Evolutionary conservation across 225 moss, liverwort and hornwort genomes (phyloP), one percentile per base, ranked within the genome.

Genomic region (Polytrichum commune): DNA sequence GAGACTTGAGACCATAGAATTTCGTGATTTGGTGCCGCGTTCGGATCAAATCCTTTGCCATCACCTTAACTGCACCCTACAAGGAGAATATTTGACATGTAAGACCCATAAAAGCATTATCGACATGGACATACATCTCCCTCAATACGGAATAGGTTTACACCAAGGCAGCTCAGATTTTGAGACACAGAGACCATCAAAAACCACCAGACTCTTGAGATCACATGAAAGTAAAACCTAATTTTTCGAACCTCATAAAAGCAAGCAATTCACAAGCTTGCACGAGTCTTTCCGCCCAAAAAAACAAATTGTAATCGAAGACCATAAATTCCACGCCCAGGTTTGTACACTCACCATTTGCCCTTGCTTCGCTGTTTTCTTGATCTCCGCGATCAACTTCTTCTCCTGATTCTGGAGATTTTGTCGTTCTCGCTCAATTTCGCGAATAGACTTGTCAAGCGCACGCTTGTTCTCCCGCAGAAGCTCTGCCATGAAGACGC

Each of bases 301-400:
- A 46, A 46, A 46, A 46, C 4, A 46, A 46, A 13, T 38, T 13
- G 38, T 38, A 38, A 38, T 38, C 13, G 38, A 46, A 46, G 46
- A 46, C 46, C 46, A 0, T 46, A 13, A 46, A 13, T 16, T 13
- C 46, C 46, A 58, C 9, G 20, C 9, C 58, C 9, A 20, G 5
- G n/a, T 24, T 6, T 58, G 58, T 29, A 76, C 79, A 77, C 86
- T 72, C 72, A 93, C 95, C 96, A 98, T 98, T 80, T 98, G 94
- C 62, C 94, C 97, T 88, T 98, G 97, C 83, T 98, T 98, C 20
- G 97, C 97, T 30, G 97, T 95, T 81, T 98, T 95, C 84, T 98
- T 98, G 8, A 98, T 98, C 77, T 95, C 97, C 30, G 72, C 38
- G 60, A 98, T 98, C 75, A 98, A 76, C 81, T 98, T 98, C 84